Conservation (phyloP, 1,284 basidiomycete genomes). For the Apiotrichum mycotoxinovorans region DNA sequence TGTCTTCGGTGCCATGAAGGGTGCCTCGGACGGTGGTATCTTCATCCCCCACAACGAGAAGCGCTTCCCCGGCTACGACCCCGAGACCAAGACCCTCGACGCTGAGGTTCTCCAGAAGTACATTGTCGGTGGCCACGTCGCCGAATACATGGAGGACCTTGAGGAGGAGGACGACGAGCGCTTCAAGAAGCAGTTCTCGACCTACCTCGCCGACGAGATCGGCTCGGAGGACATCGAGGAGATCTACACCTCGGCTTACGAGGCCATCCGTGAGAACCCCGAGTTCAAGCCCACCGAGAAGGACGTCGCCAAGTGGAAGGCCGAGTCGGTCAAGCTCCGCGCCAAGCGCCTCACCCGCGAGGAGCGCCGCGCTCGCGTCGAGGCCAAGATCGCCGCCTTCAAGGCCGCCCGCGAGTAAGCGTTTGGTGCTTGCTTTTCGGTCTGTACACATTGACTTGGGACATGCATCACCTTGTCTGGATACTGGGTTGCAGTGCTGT, state of each 20-base stretch:
- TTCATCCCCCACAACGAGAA: slow-evolving; percentile 97
- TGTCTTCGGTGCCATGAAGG: slow-evolving; percentile 98
- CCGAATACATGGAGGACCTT: slow-evolving; percentile 99
- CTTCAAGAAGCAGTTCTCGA: slow-evolving; percentile 98
- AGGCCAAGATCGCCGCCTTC: slow-evolving; percentile 80
- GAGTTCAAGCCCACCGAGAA: slow-evolving; percentile 88
- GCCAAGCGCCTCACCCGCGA: slow-evolving; percentile 68
- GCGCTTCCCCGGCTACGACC: slow-evolving; percentile 97
- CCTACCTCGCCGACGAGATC: slow-evolving; percentile 91
- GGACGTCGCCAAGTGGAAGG: slow-evolving; percentile 79
- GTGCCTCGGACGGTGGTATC: slow-evolving; percentile 96
- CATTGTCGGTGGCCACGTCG: slow-evolving; percentile 96
- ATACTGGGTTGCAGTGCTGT: background rate
- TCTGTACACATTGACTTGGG: slow-evolving; percentile 6
- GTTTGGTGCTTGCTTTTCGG: slow-evolving; percentile 18
- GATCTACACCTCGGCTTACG: slow-evolving; percentile 84
- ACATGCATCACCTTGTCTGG: slow-evolving; percentile 13
- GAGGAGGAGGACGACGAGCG: slow-evolving; percentile 99
- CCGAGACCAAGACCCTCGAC: slow-evolving; percentile 90
- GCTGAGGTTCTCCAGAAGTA: slow-evolving; percentile 95
- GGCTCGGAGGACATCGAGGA: slow-evolving; percentile 98
- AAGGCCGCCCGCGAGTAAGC: slow-evolving; percentile 55
- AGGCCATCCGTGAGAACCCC: slow-evolving; percentile 94
- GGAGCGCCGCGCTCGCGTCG: slow-evolving; percentile 73
- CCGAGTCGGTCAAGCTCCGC: slow-evolving; percentile 75